A percentile compares a stretch with the other conserved stretches of the same genome.
These are phyloP conservation scores for Azolla pinnata DNA, from an alignment of 75 land plant genomes.

Conservation along the genomic window DNA sequence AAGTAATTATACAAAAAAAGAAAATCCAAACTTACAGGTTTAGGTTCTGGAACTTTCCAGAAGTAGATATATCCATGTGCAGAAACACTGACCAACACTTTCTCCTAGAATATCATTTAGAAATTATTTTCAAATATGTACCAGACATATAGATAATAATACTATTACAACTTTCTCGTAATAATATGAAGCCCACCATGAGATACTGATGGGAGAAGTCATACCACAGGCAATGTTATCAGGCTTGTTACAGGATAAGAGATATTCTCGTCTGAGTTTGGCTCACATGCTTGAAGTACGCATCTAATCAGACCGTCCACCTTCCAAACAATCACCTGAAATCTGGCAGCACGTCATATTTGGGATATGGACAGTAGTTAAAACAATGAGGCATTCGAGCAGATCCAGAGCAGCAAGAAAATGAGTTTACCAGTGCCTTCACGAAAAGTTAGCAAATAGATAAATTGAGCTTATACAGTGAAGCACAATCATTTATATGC, in stretches of 20 bases:
- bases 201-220: not conserved
- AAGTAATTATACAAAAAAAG: too few relatives aligned
- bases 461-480: not conserved
- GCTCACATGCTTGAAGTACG: conserved; percentile 10
- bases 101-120: conserved; percentile 12
- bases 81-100: conserved; percentile 16
- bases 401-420: too few relatives aligned
- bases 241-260: conserved; percentile 10
- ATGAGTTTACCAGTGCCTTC: not conserved
- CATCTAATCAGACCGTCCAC: conserved; percentile 30
- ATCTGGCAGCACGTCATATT: not conserved
- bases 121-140: not conserved
- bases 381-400: too few relatives aligned
- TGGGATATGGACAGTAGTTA: too few relatives aligned
- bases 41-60: conserved; percentile 29
- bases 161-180: too few relatives aligned
- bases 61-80: conserved; percentile 31
- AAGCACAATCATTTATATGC: not conserved
- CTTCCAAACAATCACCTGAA: conserved; percentile 31
- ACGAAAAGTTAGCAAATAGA: too few relatives aligned
- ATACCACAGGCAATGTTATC: not conserved
- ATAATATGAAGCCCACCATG: too few relatives aligned
- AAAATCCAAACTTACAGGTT: conserved; percentile 15
- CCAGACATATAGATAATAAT: not conserved
- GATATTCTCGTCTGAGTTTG: conserved; percentile 11